These are phyloP conservation scores for Solanum virginianum DNA, from an alignment of 257 asterid genomes.

Conservation along the genomic window DNA sequence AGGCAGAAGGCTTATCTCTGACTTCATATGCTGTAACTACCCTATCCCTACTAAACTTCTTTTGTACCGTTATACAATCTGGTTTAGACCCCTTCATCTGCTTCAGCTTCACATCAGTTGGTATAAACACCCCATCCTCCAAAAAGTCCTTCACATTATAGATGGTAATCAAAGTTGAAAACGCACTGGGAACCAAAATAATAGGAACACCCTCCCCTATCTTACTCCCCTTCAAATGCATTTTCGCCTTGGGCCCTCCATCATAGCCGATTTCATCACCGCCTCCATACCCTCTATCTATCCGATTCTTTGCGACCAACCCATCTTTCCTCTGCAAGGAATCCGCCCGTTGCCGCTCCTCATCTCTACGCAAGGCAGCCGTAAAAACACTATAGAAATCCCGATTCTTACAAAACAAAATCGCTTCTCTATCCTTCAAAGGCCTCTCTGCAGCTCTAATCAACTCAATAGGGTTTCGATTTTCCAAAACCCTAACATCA, in stretches of 20 bases:
- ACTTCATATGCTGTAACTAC: conserved; percentile 96
- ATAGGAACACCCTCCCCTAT: conserved; percentile 97
- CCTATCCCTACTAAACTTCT: conserved; percentile 94
- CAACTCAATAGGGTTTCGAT: conserved; percentile 32
- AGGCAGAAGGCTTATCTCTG: conserved; percentile 86
- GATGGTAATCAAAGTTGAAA: conserved; percentile 79
- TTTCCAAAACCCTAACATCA: conserved; percentile 14
- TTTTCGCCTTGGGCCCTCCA: conserved; percentile 49
- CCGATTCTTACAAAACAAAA: conserved; percentile 54
- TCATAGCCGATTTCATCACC: conserved; percentile 41
- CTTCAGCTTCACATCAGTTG: conserved; percentile 82
- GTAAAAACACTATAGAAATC: conserved; percentile 68
- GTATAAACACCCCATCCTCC: conserved; percentile 91
- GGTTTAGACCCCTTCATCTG: conserved; percentile 83
- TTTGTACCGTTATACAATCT: conserved; percentile 95
- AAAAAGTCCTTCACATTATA: conserved; percentile 91
- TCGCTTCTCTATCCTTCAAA: conserved; percentile 60
- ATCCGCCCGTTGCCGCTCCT: conserved; percentile 69
- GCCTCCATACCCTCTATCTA: conserved; percentile 42
- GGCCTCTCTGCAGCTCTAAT: conserved; percentile 69
- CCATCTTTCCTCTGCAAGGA: conserved; percentile 83
- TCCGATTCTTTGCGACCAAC: conserved; percentile 77
- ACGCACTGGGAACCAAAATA: conserved; percentile 90
- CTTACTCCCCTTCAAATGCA: conserved; percentile 52
- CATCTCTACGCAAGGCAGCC: conserved; percentile 66